phyloP scores from a whole-genome alignment of 768 basidiomycete species.

The Pholiota microspora region DNA sequence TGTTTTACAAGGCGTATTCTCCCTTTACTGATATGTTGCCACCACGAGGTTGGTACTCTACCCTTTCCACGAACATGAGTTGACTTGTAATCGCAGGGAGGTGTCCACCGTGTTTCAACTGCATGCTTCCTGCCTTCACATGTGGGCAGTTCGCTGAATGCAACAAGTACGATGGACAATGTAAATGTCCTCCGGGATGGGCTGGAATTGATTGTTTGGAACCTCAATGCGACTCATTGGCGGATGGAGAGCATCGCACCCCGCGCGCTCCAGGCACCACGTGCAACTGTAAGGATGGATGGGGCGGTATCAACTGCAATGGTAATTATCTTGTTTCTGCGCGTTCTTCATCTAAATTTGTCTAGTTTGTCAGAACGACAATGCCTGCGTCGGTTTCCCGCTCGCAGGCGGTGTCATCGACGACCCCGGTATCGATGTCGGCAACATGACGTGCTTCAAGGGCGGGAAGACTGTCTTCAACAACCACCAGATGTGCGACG shows the following conservation, averaged over 20 bases:
- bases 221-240: constrained; percentile 92
- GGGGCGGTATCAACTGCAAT: constrained; percentile 97
- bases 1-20: constrained; percentile 14
- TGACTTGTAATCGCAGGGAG: constrained; percentile 35
- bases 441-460: constrained; percentile 86
- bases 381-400: constrained; percentile 79
- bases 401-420: constrained; percentile 34
- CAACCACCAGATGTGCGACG: constrained; percentile 97
- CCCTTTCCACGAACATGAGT: not conserved
- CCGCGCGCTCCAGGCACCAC: constrained; percentile 72
- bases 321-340: constrained; percentile 41
- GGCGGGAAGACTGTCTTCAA: constrained; percentile 92
- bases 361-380: constrained; percentile 82
- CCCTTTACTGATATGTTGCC: constrained; percentile 17
- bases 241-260: constrained; percentile 83
- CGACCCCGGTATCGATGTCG: constrained; percentile 18
- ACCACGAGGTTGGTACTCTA: constrained; percentile 13
- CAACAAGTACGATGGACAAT: constrained; percentile 91
- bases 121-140: constrained; percentile 84
- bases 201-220: constrained; percentile 93
- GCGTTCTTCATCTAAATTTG: constrained; percentile 1
- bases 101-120: constrained; percentile 95
- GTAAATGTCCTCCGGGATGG: constrained; percentile 97
- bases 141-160: constrained; percentile 94
- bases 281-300: constrained; percentile 92